phyloP scores from a whole-genome alignment of 2,329 filamentous ascomycete species.

The Ophiostoma piceae region DNA sequence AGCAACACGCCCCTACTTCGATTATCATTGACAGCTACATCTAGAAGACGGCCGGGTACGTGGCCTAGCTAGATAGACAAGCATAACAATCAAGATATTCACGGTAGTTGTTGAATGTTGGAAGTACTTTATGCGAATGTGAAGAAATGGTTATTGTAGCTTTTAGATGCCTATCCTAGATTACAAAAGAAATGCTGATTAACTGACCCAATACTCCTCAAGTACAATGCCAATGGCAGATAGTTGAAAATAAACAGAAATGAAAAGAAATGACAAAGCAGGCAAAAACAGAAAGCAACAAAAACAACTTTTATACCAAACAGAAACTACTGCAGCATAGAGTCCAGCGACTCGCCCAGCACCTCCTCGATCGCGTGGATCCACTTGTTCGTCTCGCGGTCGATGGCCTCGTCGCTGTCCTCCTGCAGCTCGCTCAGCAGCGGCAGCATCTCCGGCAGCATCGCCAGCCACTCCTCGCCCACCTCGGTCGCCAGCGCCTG shows the following conservation, averaged over 20 bases:
- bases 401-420: slow-evolving; percentile 90
- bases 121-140: neutral
- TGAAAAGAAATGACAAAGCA: too few species aligned
- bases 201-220: neutral
- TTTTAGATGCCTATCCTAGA: neutral
- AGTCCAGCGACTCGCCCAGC: slow-evolving; percentile 82
- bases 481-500: slow-evolving; percentile 68
- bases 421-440: slow-evolving; percentile 94
- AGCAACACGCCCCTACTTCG: neutral
- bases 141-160: neutral
- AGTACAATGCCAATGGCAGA: too few species aligned
- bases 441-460: slow-evolving; percentile 92
- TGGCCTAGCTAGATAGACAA: neutral
- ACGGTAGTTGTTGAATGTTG: neutral
- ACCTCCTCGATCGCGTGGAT: slow-evolving; percentile 85
- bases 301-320: slow-evolving; percentile 3
- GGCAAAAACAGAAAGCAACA: neutral
- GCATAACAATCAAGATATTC: neutral
- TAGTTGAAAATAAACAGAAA: neutral
- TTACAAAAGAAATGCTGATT: slow-evolving; percentile 1
- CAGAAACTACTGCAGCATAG: slow-evolving; percentile 72
- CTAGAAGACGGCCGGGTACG: neutral
- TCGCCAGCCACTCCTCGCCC: slow-evolving; percentile 87
- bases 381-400: slow-evolving; percentile 84
- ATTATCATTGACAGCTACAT: neutral